These are phyloP conservation scores for Talaromyces liani DNA, from an alignment of 495 filamentous ascomycete species.

Conservation along the genomic window DNA sequence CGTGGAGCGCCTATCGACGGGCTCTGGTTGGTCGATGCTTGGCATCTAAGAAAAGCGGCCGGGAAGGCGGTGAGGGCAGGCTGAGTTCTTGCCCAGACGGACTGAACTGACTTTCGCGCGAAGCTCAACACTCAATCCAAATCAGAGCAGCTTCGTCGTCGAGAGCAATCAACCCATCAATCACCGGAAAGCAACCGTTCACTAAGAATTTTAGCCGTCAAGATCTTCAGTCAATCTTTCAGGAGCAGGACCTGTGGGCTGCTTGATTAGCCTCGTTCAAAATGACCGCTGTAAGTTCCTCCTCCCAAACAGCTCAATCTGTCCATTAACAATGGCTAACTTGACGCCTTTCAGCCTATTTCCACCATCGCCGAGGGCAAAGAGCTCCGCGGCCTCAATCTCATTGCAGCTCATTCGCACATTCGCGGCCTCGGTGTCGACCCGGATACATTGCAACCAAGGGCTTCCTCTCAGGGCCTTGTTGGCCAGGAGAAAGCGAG, in stretches of 20 bases:
- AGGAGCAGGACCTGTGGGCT: too few relatives aligned
- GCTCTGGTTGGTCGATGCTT: neutral
- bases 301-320: neutral
- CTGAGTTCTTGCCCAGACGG: neutral
- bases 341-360: slow-evolving; percentile 55
- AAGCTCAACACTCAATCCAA: neutral
- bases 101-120: neutral
- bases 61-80: slow-evolving; percentile 19
- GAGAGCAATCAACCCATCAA: neutral
- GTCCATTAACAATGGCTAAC: slow-evolving; percentile 6
- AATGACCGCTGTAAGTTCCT: slow-evolving; percentile 36
- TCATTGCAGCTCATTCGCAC: slow-evolving; percentile 97
- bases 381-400: slow-evolving; percentile 87
- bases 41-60: neutral
- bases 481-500: slow-evolving; percentile 95
- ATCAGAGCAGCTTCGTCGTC: neutral
- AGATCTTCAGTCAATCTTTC: too few relatives aligned
- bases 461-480: slow-evolving; percentile 83
- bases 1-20: neutral
- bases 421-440: slow-evolving; percentile 94
- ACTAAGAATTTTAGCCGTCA: too few relatives aligned
- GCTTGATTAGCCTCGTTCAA: neutral
- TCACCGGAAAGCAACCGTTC: too few relatives aligned
- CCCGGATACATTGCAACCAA: slow-evolving; percentile 80
- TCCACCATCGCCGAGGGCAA: slow-evolving; percentile 90